Conservation (phyloP, 2,329 filamentous ascomycete species). For the Hypoxylon sp. region DNA sequence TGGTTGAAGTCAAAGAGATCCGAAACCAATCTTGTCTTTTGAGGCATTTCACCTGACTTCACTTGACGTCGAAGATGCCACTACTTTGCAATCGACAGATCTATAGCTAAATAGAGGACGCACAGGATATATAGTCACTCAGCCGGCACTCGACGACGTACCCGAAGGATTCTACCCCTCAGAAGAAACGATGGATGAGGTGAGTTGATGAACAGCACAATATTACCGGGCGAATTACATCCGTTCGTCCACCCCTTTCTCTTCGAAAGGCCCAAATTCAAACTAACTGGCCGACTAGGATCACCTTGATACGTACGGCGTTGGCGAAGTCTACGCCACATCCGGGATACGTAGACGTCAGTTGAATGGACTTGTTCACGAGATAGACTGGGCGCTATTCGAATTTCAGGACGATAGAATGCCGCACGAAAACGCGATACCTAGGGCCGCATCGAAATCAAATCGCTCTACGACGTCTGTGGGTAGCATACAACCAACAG, state of each 20-base stretch:
- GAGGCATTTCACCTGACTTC: neutral
- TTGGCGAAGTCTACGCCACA: constrained; percentile 88
- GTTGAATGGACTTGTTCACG: constrained; percentile 77
- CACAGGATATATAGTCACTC: constrained; percentile 77
- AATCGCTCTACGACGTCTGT: constrained; percentile 40
- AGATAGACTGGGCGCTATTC: constrained; percentile 96
- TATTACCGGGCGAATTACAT: neutral
- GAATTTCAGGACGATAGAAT: constrained; percentile 76
- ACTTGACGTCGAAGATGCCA: neutral
- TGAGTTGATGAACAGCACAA: constrained; percentile 19
- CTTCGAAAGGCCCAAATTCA: neutral
- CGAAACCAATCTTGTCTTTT: neutral
- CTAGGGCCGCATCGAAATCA: constrained; percentile 46
- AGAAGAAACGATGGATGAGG: constrained; percentile 71
- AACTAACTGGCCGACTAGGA: constrained; percentile 65
- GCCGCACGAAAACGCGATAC: constrained; percentile 76
- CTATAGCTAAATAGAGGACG: constrained; percentile 15
- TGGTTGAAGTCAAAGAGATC: constrained; percentile 2
- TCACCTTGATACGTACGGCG: constrained; percentile 78
- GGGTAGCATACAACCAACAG: constrained; percentile 59
- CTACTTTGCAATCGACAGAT: neutral
- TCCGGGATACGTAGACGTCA: constrained; percentile 84
- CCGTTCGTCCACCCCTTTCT: neutral
- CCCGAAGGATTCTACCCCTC: constrained; percentile 82
- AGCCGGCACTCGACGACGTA: constrained; percentile 89